Base-by-base conservation (phyloP, 2,329 filamentous ascomycete species). In the Aureobasidium subglaciale region DNA sequence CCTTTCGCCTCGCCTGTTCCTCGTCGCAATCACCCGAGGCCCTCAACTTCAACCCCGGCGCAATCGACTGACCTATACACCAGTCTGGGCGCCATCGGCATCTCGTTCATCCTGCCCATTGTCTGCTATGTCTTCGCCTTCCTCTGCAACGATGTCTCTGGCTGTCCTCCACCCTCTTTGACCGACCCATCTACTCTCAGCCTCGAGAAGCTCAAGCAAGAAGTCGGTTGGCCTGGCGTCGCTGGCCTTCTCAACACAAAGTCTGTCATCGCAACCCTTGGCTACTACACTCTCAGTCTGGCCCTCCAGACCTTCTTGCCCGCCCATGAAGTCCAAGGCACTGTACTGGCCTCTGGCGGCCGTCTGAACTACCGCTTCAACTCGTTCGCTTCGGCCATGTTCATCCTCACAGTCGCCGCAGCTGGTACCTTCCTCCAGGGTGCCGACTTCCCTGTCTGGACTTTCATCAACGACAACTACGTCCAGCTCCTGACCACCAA, bases 401-500 rank as follows among this genome's bases (percentile, higher is more conserved):
- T 87, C 60, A 91, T 86, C 49, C 75, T 95, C 41, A 78, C 79
- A n/a, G 75, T 86, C 5, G 81, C 85, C 52, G 83, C 83, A 30
- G 85, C 85, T 8, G 91, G 90, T 46, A 96, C 90, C 3, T 71
- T 84, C 35, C 72, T 84, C 3, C 82, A 92, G 63, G 92, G 92
- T 56, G 83, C 89, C 50, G 79, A 92, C 18, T 96, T 95, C 65
- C 80, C 83, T 8, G 81, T 96, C 50, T 99, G 92, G 92, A 88
- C 86, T 24, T 97, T 90, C 72, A 90, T 97, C 66, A 86, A 87
- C 75, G 85, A 95, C 68, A 92, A 97, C 74, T 95, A 92, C 68
- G 67, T 93, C 50, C 89, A 92, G 68, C 79, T 99, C 52, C 77
- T 95, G 29, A 93, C 90, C 0, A 83, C 86, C 59, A 95, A 91